Conservation (phyloP, 2,329 filamentous ascomycete genomes). For the Bipolaris victoriae region DNA sequence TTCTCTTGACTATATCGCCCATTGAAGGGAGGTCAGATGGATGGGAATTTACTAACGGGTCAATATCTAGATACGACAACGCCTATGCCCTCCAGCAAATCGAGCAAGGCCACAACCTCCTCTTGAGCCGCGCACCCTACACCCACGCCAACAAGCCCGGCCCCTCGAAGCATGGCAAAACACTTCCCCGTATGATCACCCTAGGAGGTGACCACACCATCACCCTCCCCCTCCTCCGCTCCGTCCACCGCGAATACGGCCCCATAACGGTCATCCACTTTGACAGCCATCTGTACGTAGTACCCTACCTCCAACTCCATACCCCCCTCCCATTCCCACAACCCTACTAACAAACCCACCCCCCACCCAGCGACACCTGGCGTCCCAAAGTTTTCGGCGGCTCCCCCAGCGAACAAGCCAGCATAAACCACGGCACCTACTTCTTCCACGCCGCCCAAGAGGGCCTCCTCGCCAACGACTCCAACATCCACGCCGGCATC, state of each 20-base stretch:
- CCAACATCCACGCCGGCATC: constrained; percentile 87
- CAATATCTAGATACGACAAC: constrained; percentile 72
- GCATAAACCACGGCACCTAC: constrained; percentile 87
- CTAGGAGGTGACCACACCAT: constrained; percentile 70
- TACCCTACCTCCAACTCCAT: too few species aligned
- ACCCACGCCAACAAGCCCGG: constrained; percentile 72
- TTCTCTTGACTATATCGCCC: background rate
- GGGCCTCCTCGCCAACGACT: constrained; percentile 79
- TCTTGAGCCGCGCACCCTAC: constrained; percentile 72
- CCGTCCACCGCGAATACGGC: constrained; percentile 69
- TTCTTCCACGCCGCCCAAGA: constrained; percentile 84
- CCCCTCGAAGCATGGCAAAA: constrained; percentile 73
- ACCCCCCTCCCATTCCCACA: background rate
- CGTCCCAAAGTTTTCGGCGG: constrained; percentile 86
- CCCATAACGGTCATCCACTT: constrained; percentile 70
- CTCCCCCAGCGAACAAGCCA: constrained; percentile 74
- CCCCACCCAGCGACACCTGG: constrained; percentile 61
- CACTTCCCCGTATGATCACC: constrained; percentile 80
- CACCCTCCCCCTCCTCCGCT: constrained; percentile 61
- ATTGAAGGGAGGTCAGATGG: too few species aligned
- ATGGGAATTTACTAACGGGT: too few species aligned
- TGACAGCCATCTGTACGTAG: constrained; percentile 62
- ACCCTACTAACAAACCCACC: background rate
- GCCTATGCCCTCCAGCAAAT: constrained; percentile 82
- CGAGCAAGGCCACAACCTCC: constrained; percentile 79